phyloP scores from a whole-genome alignment of 495 filamentous ascomycete genomes.

The Glonium stellatum region DNA sequence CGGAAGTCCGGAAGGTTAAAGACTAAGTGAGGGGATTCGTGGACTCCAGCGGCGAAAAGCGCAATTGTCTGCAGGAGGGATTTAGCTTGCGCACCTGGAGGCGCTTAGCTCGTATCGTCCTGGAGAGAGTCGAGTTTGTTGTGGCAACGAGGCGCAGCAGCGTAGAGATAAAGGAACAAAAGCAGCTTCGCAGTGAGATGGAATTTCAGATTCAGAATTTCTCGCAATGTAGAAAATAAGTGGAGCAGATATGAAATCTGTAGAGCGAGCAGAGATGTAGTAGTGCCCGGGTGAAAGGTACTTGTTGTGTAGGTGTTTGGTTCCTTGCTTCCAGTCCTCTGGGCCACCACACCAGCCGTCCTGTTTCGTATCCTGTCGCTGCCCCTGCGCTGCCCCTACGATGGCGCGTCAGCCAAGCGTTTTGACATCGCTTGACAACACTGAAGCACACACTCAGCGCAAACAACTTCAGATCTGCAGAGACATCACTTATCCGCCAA shows the following conservation, averaged over 20 bases:
- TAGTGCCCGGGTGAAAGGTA: not conserved
- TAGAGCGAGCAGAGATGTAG: not conserved
- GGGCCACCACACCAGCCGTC: not conserved
- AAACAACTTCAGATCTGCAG: not conserved
- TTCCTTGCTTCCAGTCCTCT: not conserved
- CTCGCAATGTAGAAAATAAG: not conserved
- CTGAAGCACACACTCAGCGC: not conserved
- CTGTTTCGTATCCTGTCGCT: not conserved
- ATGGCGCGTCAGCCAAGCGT: not conserved
- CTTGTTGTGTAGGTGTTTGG: not conserved
- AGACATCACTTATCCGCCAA: not conserved
- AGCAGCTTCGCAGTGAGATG: not conserved
- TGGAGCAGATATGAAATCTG: not conserved
- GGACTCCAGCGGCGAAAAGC: not conserved
- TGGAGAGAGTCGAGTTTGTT: not conserved
- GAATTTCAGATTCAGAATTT: not conserved
- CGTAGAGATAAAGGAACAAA: not conserved
- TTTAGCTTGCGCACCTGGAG: not conserved
- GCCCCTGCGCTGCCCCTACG: not conserved
- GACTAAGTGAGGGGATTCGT: not conserved
- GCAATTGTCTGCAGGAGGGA: not conserved
- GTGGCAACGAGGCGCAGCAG: not conserved
- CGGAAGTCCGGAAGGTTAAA: not conserved
- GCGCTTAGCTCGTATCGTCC: not conserved
- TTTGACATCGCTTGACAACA: not conserved